Percentiles rank a stretch among this genome's conserved stretches.
Conservation (phyloP, 2,329 filamentous ascomycete species). For the Cercospora sojina region DNA sequence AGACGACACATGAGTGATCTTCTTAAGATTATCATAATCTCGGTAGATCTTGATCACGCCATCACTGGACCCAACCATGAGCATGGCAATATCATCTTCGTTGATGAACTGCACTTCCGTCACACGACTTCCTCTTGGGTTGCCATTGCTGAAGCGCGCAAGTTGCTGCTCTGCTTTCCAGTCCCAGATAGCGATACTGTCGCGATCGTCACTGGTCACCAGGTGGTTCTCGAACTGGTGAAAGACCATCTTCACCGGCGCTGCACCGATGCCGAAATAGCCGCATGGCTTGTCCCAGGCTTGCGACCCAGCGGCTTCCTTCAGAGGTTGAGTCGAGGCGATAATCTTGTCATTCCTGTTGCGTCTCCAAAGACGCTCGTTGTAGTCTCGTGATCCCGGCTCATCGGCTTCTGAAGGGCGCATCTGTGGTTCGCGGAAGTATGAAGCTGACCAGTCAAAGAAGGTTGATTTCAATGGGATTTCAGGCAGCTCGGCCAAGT, state of each 20-base stretch:
- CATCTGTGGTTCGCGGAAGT: slow-evolving; percentile 98
- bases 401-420: slow-evolving; percentile 93
- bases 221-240: slow-evolving; percentile 98
- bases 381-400: slow-evolving; percentile 93
- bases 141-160: slow-evolving; percentile 89
- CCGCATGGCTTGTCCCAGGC: slow-evolving; percentile 82
- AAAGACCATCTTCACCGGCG: slow-evolving; percentile 90
- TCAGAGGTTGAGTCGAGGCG: slow-evolving; percentile 87
- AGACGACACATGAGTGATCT: slow-evolving; percentile 81
- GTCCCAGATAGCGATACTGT: slow-evolving; percentile 87
- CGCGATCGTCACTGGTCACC: slow-evolving; percentile 87
- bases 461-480: slow-evolving; percentile 82
- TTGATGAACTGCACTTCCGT: slow-evolving; percentile 97
- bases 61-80: slow-evolving; percentile 94
- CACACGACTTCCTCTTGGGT: slow-evolving; percentile 85
- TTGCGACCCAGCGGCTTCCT: slow-evolving; percentile 79
- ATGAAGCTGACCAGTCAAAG: slow-evolving; percentile 92
- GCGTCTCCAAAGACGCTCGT: slow-evolving; percentile 87
- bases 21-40: slow-evolving; percentile 76
- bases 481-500: slow-evolving; percentile 57
- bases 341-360: slow-evolving; percentile 92
- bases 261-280: slow-evolving; percentile 83
- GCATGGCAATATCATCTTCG: slow-evolving; percentile 90
- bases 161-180: slow-evolving; percentile 76
- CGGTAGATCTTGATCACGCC: slow-evolving; percentile 91